Percentiles rank a stretch among this genome's conserved stretches.
Conservation (phyloP, 805 yeast genomes). For the Groenewaldozyma salmanticensis region DNA sequence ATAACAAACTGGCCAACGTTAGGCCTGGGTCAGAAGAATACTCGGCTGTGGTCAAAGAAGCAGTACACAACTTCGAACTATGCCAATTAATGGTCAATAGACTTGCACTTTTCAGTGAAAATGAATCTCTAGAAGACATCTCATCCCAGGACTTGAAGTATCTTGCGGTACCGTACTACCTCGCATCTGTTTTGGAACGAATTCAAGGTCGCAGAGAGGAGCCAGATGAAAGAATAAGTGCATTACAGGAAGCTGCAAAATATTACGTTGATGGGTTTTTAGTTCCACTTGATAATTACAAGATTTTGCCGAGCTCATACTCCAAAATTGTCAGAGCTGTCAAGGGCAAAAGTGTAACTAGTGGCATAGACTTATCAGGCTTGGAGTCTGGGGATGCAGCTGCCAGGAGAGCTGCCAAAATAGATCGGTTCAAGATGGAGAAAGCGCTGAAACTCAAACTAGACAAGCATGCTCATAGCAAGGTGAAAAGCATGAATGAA, state of each 20-base stretch:
- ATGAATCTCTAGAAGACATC: slow-evolving; percentile 64
- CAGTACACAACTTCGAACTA: slow-evolving; percentile 36
- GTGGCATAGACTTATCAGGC: slow-evolving; percentile 5
- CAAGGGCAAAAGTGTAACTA: background rate
- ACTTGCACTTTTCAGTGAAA: slow-evolving; percentile 56
- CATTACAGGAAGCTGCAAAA: slow-evolving; percentile 13
- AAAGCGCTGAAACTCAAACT: slow-evolving; percentile 43
- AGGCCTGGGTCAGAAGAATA: slow-evolving; percentile 12
- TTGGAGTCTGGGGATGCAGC: slow-evolving; percentile 28
- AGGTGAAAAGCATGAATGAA: background rate
- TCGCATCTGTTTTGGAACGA: slow-evolving; percentile 35
- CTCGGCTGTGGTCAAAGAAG: slow-evolving; percentile 18
- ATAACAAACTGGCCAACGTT: background rate
- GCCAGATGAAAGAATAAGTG: slow-evolving; percentile 10
- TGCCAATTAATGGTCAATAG: slow-evolving; percentile 36
- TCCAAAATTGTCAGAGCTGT: slow-evolving; percentile 9
- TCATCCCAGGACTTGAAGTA: slow-evolving; percentile 53
- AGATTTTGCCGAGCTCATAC: slow-evolving; percentile 13
- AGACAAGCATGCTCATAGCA: slow-evolving; percentile 16
- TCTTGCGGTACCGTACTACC: slow-evolving; percentile 47
- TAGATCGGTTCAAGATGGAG: slow-evolving; percentile 53
- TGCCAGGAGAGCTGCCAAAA: slow-evolving; percentile 56
- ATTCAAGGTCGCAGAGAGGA: slow-evolving; percentile 8
- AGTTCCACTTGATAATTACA: slow-evolving; percentile 15
- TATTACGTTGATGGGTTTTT: slow-evolving; percentile 20